These are phyloP conservation scores for Rhizophora apiculata DNA, from an alignment of 345 rosid genomes.

Conservation along the genomic window DNA sequence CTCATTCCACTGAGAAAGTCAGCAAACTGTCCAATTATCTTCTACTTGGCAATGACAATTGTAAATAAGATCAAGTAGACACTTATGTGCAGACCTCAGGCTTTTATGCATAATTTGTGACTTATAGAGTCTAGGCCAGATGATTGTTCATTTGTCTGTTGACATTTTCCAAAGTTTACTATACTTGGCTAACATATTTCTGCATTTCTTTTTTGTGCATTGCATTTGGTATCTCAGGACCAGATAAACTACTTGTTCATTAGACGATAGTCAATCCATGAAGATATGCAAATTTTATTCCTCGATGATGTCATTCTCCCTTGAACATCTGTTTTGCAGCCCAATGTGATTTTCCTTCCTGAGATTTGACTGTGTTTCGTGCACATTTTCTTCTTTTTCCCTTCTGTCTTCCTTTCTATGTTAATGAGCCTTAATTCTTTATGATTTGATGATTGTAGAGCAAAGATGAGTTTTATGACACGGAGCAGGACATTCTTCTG, in stretches of 20 bases:
- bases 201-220: neutral
- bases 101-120: neutral
- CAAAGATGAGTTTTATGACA: conserved; percentile 58
- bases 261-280: neutral
- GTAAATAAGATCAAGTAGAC: neutral
- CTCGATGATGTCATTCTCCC: neutral
- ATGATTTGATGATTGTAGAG: conserved; percentile 36
- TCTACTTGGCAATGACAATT: neutral
- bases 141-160: neutral
- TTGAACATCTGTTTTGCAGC: neutral
- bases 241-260: neutral
- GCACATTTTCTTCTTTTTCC: neutral
- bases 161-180: neutral
- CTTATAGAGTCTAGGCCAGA: neutral
- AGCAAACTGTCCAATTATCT: no score
- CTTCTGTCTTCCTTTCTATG: neutral
- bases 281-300: neutral
- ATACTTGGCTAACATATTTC: neutral
- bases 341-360: neutral
- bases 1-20: no score
- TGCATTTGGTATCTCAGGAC: neutral
- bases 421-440: conserved; percentile 1
- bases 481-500: conserved; percentile 72
- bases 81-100: neutral
- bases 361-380: neutral